phyloP scores from a whole-genome alignment of 2,329 filamentous ascomycete genomes.

The Monilinia polystroma region DNA sequence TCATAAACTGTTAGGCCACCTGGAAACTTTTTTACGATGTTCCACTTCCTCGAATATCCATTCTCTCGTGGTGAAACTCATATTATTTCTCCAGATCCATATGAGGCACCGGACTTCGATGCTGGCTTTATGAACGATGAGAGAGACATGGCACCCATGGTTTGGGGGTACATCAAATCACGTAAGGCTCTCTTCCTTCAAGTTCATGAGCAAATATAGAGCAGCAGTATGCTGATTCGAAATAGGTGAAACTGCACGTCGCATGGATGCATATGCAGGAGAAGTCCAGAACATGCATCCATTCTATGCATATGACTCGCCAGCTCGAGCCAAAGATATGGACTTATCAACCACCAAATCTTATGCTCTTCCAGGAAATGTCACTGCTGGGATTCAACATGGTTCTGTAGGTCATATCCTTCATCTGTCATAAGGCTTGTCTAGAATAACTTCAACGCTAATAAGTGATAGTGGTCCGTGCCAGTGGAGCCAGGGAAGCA shows the following conservation, averaged over 20 bases:
- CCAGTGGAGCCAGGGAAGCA: slow-evolving; percentile 56
- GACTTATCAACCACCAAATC: slow-evolving; percentile 72
- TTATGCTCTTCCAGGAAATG: slow-evolving; percentile 61
- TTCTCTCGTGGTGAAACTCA: slow-evolving; percentile 61
- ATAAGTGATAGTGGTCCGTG: slow-evolving; percentile 55
- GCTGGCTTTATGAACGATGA: slow-evolving; percentile 84
- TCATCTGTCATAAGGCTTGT: background rate
- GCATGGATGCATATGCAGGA: slow-evolving; percentile 53
- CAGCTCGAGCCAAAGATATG: slow-evolving; percentile 69
- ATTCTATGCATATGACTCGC: slow-evolving; percentile 68
- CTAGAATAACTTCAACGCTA: background rate
- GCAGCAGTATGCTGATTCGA: background rate
- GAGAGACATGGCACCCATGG: slow-evolving; percentile 80
- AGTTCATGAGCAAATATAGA: background rate
- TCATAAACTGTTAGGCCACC: slow-evolving; percentile 46
- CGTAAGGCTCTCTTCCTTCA: slow-evolving; percentile 55
- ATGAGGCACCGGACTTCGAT: slow-evolving; percentile 75
- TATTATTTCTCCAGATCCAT: slow-evolving; percentile 60
- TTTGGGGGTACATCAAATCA: slow-evolving; percentile 61
- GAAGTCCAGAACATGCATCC: slow-evolving; percentile 59
- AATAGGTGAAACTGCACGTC: slow-evolving; percentile 60
- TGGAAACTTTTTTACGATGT: slow-evolving; percentile 54
- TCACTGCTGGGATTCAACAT: slow-evolving; percentile 46
- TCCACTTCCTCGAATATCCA: slow-evolving; percentile 58
- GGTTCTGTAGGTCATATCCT: slow-evolving; percentile 44